These are phyloP conservation scores for Penicillium sclerotigenum DNA, from an alignment of 2,329 filamentous ascomycete species.

Conservation along the genomic window DNA sequence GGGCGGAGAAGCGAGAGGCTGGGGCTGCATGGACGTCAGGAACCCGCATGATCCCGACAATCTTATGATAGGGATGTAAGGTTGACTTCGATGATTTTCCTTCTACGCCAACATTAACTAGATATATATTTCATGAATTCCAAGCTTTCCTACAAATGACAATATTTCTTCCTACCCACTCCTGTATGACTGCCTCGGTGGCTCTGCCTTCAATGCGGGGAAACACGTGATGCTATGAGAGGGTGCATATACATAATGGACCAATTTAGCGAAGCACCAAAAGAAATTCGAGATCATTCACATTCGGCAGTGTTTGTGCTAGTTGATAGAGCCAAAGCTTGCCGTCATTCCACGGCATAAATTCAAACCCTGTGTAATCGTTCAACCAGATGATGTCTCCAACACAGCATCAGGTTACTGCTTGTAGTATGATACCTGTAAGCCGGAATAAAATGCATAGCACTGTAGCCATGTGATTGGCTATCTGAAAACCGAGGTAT, in stretches of 20 bases:
- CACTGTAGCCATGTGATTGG: no score
- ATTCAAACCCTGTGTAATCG: no score
- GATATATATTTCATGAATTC: neutral
- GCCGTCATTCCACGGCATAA: no score
- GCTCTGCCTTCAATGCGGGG: constrained; percentile 1
- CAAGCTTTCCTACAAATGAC: neutral
- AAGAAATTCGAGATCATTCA: no score
- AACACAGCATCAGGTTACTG: no score
- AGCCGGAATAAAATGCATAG: no score
- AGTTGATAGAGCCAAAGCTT: no score
- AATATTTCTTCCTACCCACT: neutral
- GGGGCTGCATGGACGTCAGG: constrained; percentile 22
- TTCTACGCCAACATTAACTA: neutral
- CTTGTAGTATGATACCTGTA: no score
- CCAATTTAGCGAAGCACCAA: neutral
- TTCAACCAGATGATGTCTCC: no score
- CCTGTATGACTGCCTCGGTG: neutral
- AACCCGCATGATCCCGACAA: constrained; percentile 5
- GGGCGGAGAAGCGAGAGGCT: constrained; percentile 30
- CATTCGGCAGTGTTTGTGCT: no score
- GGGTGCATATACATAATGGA: neutral
- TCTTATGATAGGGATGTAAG: neutral
- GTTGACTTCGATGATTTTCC: neutral
- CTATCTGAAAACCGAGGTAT: no score
- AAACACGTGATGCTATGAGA: neutral